phyloP scores from a whole-genome alignment of 1,139 yeast genomes.

The Geotrichum phurueaensis region DNA sequence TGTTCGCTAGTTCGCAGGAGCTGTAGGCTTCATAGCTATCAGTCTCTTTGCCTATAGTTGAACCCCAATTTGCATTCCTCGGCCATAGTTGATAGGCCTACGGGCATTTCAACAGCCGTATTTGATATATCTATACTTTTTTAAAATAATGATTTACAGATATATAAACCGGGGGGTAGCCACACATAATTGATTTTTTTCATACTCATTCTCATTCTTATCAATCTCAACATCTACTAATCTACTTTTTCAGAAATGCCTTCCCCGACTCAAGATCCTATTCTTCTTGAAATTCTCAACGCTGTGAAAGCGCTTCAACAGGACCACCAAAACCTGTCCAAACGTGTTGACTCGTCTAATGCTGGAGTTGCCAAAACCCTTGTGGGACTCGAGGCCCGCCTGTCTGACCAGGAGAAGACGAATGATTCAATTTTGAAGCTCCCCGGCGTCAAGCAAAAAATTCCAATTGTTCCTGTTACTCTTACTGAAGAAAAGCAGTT shows the following conservation, averaged over 20 bases:
- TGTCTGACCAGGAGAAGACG: slow-evolving; percentile 7
- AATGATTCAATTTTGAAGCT: background rate
- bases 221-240: background rate
- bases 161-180: background rate
- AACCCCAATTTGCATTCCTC: background rate
- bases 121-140: too few species aligned
- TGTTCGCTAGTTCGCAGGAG: background rate
- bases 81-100: background rate
- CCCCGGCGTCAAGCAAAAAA: background rate
- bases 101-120: background rate
- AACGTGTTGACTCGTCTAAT: slow-evolving; percentile 19
- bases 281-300: slow-evolving; percentile 8
- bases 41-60: background rate
- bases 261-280: slow-evolving; percentile 14
- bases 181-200: background rate
- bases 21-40: background rate
- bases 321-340: slow-evolving; percentile 16
- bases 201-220: background rate
- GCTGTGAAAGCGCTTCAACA: slow-evolving; percentile 15
- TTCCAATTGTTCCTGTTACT: slow-evolving; percentile 10
- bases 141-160: background rate
- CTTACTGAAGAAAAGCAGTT: slow-evolving; percentile 11
- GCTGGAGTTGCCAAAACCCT: slow-evolving; percentile 13
- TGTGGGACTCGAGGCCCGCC: slow-evolving; percentile 10
- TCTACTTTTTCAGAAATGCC: background rate